Percentiles rank a stretch among this genome's conserved stretches.
These are phyloP conservation scores for Phyllosticta ampelicida DNA, from an alignment of 2,329 filamentous ascomycete species.

Conservation along the genomic window DNA sequence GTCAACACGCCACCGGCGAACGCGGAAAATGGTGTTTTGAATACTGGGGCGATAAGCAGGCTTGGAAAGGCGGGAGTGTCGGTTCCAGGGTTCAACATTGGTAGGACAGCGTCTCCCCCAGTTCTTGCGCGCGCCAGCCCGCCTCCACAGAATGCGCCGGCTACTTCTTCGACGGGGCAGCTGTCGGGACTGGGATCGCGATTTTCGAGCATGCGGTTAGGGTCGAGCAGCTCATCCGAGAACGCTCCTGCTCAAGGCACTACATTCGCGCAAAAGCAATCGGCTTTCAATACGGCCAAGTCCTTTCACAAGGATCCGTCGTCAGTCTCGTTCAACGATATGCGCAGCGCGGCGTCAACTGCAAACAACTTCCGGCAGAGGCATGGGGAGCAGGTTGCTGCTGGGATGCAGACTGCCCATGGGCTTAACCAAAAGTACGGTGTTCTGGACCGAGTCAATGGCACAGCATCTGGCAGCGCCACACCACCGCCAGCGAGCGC, in stretches of 20 bases:
- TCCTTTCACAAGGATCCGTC: slow-evolving; percentile 51
- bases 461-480: slow-evolving; percentile 16
- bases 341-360: slow-evolving; percentile 47
- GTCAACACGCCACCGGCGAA: slow-evolving; percentile 19
- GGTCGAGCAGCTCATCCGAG: background rate
- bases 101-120: slow-evolving; percentile 29
- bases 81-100: slow-evolving; percentile 69
- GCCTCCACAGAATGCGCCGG: slow-evolving; percentile 12
- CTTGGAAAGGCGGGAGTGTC: slow-evolving; percentile 66
- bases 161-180: slow-evolving; percentile 30
- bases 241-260: slow-evolving; percentile 41
- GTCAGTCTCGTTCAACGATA: slow-evolving; percentile 50
- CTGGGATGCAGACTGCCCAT: slow-evolving; percentile 48
- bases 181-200: slow-evolving; percentile 58
- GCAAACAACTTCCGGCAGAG: slow-evolving; percentile 59
- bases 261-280: slow-evolving; percentile 51
- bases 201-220: slow-evolving; percentile 36
- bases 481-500: slow-evolving; percentile 13
- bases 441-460: slow-evolving; percentile 39
- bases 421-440: slow-evolving; percentile 53
- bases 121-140: slow-evolving; percentile 19
- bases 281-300: slow-evolving; percentile 50
- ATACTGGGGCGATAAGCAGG: slow-evolving; percentile 51
- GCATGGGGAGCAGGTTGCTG: slow-evolving; percentile 56
- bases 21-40: slow-evolving; percentile 33